A percentile compares a stretch with the other conserved stretches of the same genome.
phyloP scores from a whole-genome alignment of 192 early-diverging fungal species.

The Mortierella claussenii region DNA sequence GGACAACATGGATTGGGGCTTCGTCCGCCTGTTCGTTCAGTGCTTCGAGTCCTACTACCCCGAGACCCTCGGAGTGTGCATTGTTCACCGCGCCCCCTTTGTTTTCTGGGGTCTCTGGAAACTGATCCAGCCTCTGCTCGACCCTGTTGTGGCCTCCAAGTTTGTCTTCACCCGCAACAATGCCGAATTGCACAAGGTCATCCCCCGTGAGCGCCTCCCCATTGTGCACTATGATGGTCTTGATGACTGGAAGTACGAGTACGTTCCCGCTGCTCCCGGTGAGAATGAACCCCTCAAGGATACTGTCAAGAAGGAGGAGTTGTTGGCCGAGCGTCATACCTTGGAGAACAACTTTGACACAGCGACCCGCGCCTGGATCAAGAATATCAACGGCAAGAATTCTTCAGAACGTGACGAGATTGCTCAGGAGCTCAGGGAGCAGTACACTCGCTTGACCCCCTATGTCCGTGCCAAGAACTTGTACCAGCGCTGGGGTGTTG shows the following conservation, averaged over 20 bases:
- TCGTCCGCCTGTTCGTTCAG: constrained; percentile 78
- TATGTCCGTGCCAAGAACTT: constrained; percentile 59
- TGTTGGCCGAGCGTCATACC: constrained; percentile 30
- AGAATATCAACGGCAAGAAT: constrained; percentile 54
- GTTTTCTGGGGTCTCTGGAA: constrained; percentile 89
- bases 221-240: constrained; percentile 71
- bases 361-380: constrained; percentile 61
- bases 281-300: constrained; percentile 61
- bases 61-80: constrained; percentile 82
- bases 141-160: constrained; percentile 91
- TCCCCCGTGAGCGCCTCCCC: constrained; percentile 71
- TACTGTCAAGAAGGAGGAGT: constrained; percentile 36
- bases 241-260: constrained; percentile 65
- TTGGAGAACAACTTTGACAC: constrained; percentile 60
- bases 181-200: constrained; percentile 73
- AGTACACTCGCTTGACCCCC: constrained; percentile 59
- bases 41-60: constrained; percentile 94
- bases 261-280: constrained; percentile 32
- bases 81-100: constrained; percentile 92
- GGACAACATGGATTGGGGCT: constrained; percentile 71
- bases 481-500: constrained; percentile 57
- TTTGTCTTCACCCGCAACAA: constrained; percentile 76
- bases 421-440: constrained; percentile 56
- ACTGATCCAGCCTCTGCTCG: constrained; percentile 83
- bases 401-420: constrained; percentile 52